A percentile compares a stretch with the other conserved stretches of the same genome.
These are phyloP conservation scores for Venturia asperata DNA, from an alignment of 2,329 filamentous ascomycete genomes.

Conservation along the genomic window DNA sequence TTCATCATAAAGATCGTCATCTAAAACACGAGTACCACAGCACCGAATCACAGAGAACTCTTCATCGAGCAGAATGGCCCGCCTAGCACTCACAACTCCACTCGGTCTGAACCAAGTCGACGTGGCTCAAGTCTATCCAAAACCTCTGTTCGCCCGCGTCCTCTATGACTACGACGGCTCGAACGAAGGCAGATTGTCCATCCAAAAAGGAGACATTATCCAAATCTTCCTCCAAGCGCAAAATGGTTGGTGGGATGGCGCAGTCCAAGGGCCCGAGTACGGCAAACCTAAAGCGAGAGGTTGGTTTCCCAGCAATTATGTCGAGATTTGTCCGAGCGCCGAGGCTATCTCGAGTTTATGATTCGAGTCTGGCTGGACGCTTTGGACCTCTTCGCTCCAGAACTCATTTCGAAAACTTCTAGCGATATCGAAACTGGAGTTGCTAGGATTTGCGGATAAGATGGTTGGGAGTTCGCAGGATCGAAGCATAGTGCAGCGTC, in stretches of 20 bases:
- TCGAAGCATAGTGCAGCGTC: no score
- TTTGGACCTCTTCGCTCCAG: background rate
- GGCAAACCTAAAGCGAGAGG: background rate
- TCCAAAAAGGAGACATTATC: background rate
- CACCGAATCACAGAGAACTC: background rate
- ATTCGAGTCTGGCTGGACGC: background rate
- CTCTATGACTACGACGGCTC: conserved; percentile 5
- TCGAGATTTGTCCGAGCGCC: background rate
- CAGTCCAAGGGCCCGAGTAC: background rate
- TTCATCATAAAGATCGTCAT: background rate
- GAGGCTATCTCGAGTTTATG: background rate
- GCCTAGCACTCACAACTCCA: background rate
- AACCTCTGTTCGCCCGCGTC: background rate
- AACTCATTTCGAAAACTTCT: no score
- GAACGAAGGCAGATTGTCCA: background rate
- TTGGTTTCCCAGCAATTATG: background rate
- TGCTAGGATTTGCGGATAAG: no score
- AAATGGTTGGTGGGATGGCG: conserved; percentile 1
- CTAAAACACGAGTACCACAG: background rate
- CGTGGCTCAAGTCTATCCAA: background rate
- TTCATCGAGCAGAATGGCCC: background rate
- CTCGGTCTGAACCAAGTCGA: background rate
- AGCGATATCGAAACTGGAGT: no score
- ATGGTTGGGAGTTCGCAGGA: no score
- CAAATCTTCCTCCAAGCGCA: conserved; percentile 7